Conservation (phyloP, 1,284 basidiomycete species). For the Heliocybe sulcata region DNA sequence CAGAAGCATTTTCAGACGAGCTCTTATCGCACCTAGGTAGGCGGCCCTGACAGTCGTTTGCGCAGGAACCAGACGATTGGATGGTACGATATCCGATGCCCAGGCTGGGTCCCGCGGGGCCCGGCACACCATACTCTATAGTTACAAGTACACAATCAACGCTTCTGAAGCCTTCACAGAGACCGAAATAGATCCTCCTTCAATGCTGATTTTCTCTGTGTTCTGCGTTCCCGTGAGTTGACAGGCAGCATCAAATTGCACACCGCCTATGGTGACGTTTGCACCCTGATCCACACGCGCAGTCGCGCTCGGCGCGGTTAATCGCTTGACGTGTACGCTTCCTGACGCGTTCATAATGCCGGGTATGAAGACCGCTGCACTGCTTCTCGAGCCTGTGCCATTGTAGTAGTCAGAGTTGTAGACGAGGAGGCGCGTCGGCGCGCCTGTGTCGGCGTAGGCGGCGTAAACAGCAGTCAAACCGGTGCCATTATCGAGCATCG, state of each 20-base stretch:
- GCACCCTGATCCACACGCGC: constrained; percentile 26
- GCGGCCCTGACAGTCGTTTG: no score
- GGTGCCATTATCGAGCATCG: constrained; percentile 29
- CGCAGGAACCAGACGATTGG: no score
- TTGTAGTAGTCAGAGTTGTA: constrained; percentile 31
- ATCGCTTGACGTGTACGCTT: constrained; percentile 21
- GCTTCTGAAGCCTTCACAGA: constrained; percentile 30
- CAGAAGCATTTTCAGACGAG: no score
- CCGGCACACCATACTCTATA: no score
- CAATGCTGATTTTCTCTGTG: constrained; percentile 22
- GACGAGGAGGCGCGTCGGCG: constrained; percentile 25
- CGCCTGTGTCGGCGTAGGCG: constrained; percentile 20
- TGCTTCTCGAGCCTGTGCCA: constrained; percentile 25
- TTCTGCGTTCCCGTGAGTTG: constrained; percentile 19
- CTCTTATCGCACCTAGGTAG: no score
- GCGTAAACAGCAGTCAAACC: constrained; percentile 27
- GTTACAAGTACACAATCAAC: constrained; percentile 25
- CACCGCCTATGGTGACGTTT: constrained; percentile 31
- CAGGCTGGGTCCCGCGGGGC: no score
- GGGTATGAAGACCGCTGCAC: constrained; percentile 20
- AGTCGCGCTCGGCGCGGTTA: constrained; percentile 29
- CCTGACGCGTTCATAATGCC: constrained; percentile 19
- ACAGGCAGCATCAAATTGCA: constrained; percentile 23
- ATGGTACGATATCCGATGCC: no score
- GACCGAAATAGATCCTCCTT: constrained; percentile 19